phyloP scores from a whole-genome alignment of 2,329 filamentous ascomycete genomes.

The Pyricularia grisea region DNA sequence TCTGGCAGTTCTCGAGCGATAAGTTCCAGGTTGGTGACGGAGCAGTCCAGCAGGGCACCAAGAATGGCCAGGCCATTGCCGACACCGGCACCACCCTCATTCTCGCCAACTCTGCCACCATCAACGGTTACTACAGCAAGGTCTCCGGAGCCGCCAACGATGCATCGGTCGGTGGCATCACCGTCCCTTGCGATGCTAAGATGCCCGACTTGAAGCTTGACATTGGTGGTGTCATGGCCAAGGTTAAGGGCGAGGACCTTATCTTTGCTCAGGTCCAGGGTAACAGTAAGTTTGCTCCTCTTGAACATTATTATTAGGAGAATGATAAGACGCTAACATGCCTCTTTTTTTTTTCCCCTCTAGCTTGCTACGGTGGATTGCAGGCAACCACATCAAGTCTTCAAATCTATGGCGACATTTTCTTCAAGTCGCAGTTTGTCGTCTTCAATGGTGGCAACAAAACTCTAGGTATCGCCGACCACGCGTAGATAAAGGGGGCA shows the following conservation, averaged over 20 bases:
- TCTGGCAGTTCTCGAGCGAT: slow-evolving; percentile 57
- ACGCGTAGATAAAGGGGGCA: slow-evolving; percentile 21
- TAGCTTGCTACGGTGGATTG: slow-evolving; percentile 58
- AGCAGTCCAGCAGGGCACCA: slow-evolving; percentile 21
- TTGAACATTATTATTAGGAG: not conserved
- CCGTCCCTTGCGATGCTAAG: slow-evolving; percentile 33
- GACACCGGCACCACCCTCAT: slow-evolving; percentile 57
- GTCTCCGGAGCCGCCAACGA: slow-evolving; percentile 32
- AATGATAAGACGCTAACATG: not conserved
- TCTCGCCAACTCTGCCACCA: slow-evolving; percentile 44
- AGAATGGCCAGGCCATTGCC: slow-evolving; percentile 36
- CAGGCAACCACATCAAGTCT: slow-evolving; percentile 47
- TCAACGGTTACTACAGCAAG: slow-evolving; percentile 37
- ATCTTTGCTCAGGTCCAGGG: slow-evolving; percentile 41
- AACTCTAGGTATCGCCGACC: slow-evolving; percentile 38
- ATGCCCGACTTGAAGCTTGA: slow-evolving; percentile 43
- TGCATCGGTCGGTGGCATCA: slow-evolving; percentile 30
- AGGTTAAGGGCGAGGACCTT: slow-evolving; percentile 41
- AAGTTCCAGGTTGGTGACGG: slow-evolving; percentile 44
- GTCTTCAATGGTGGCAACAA: slow-evolving; percentile 48
- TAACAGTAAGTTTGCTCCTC: slow-evolving; percentile 37
- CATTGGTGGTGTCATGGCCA: slow-evolving; percentile 47
- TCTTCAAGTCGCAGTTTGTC: slow-evolving; percentile 53
- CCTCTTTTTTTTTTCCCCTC: not conserved
- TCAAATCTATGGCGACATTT: slow-evolving; percentile 54